Conservation (phyloP, 768 basidiomycete genomes). For the Naganishia antarctica region DNA sequence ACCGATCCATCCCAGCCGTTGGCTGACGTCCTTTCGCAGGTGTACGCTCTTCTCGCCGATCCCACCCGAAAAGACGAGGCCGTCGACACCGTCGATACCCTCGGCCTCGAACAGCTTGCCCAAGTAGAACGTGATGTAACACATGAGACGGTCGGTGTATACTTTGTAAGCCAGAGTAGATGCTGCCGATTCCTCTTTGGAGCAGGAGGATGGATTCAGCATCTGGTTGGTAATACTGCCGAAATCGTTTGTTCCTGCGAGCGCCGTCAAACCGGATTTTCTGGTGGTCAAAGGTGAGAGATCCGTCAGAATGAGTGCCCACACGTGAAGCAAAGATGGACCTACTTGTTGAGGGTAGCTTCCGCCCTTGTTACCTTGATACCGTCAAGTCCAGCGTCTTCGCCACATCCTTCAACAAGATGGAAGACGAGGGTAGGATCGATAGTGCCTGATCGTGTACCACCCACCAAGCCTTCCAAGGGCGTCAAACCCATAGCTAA, state of each 20-base stretch:
- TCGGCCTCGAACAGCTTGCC: constrained; percentile 57
- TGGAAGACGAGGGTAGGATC: constrained; percentile 88
- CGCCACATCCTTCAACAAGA: constrained; percentile 61
- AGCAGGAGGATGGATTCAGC: constrained; percentile 50
- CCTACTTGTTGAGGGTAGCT: constrained; percentile 51
- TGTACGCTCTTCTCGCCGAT: constrained; percentile 72
- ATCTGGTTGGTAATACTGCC: constrained; percentile 57
- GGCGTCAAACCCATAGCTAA: constrained; percentile 79
- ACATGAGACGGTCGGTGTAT: constrained; percentile 68
- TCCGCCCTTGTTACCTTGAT: constrained; percentile 51
- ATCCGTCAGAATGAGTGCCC: neutral
- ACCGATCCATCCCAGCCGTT: constrained; percentile 61
- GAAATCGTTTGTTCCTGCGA: constrained; percentile 79
- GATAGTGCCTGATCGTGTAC: constrained; percentile 74
- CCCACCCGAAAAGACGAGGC: constrained; percentile 78
- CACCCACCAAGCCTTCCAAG: constrained; percentile 79
- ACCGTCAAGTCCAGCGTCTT: constrained; percentile 63
- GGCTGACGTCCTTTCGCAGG: constrained; percentile 60
- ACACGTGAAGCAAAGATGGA: neutral
- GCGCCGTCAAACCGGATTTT: constrained; percentile 69
- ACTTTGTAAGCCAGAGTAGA: constrained; percentile 67
- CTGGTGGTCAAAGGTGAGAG: constrained; percentile 44
- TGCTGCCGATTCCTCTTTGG: constrained; percentile 35
- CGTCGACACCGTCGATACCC: constrained; percentile 55
- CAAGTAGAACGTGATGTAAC: constrained; percentile 68